Conservation (phyloP, 2,329 filamentous ascomycete species). For the Trichoderma simmonsii region DNA sequence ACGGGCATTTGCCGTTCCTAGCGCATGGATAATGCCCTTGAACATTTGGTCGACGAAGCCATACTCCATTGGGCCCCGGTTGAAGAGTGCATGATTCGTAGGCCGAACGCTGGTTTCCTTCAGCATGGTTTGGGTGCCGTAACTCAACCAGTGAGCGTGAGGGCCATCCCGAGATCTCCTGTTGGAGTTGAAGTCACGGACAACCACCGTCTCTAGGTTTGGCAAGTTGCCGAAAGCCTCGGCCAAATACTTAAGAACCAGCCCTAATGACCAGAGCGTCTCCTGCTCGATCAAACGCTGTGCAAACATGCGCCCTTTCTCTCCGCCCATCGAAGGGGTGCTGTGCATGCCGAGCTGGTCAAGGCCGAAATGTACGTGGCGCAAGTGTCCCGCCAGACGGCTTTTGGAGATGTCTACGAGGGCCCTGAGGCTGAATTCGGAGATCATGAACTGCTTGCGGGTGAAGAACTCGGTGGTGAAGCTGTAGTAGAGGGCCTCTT, state of each 20-base stretch:
- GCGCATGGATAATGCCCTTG: slow-evolving; percentile 38
- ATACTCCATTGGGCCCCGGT: background rate
- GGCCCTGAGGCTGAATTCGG: slow-evolving; percentile 52
- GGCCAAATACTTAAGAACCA: slow-evolving; percentile 51
- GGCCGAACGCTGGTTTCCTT: slow-evolving; percentile 31
- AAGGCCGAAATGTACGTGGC: slow-evolving; percentile 34
- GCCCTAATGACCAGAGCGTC: slow-evolving; percentile 41
- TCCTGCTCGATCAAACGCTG: slow-evolving; percentile 25
- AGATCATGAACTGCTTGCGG: slow-evolving; percentile 64
- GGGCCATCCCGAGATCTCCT: slow-evolving; percentile 49
- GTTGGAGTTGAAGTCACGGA: slow-evolving; percentile 56
- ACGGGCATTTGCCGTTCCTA: slow-evolving; percentile 38
- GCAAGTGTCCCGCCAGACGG: slow-evolving; percentile 39
- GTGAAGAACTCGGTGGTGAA: slow-evolving; percentile 63
- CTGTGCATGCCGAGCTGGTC: slow-evolving; percentile 18
- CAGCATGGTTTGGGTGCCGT: slow-evolving; percentile 44
- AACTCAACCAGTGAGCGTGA: slow-evolving; percentile 49
- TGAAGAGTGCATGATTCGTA: background rate
- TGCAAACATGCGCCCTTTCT: slow-evolving; percentile 13
- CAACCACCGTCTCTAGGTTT: slow-evolving; percentile 53
- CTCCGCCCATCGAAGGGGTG: background rate
- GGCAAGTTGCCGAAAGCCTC: slow-evolving; percentile 54
- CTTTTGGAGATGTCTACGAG: slow-evolving; percentile 52
- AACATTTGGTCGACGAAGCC: slow-evolving; percentile 38
- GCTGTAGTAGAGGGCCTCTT: slow-evolving; percentile 50